phyloP scores from a whole-genome alignment of 1,284 basidiomycete species.

The Ganoderma resinaceum region DNA sequence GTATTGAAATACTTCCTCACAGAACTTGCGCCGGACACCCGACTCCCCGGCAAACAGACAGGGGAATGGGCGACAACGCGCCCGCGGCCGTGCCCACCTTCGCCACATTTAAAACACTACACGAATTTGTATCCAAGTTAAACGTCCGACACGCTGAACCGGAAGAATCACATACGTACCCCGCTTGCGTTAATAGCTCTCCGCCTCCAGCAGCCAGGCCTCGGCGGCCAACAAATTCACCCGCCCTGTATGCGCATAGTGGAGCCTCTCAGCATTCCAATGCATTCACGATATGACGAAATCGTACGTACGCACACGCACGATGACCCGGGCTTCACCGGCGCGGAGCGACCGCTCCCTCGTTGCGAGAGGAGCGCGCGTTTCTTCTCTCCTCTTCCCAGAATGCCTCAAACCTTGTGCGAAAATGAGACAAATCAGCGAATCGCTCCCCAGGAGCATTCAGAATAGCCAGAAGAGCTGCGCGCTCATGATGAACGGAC shows the following conservation, averaged over 20 bases:
- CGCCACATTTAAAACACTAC: constrained; percentile 54
- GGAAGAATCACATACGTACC: constrained; percentile 10
- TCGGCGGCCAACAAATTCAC: constrained; percentile 15
- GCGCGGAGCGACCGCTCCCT: constrained; percentile 16
- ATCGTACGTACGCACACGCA: constrained; percentile 10
- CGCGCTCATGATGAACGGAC: neutral
- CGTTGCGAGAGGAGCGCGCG: constrained; percentile 9
- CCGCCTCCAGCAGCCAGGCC: constrained; percentile 13
- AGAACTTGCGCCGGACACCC: constrained; percentile 58
- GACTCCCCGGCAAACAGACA: constrained; percentile 62
- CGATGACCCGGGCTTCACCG: constrained; percentile 28
- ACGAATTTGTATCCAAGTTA: neutral
- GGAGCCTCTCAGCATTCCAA: neutral
- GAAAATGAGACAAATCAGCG: constrained; percentile 12
- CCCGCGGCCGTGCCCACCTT: constrained; percentile 58
- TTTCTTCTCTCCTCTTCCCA: constrained; percentile 20
- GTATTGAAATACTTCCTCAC: constrained; percentile 48
- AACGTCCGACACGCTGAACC: neutral
- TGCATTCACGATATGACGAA: constrained; percentile 24
- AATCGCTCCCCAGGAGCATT: neutral
- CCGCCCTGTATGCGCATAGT: constrained; percentile 10
- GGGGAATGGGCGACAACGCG: constrained; percentile 69
- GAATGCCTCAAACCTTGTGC: constrained; percentile 16
- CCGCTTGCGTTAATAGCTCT: constrained; percentile 25
- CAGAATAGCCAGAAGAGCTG: neutral